Percentiles rank a stretch among this genome's conserved stretches.
Conservation (phyloP, 805 yeast species). For the Wickerhamomyces canadensis region DNA sequence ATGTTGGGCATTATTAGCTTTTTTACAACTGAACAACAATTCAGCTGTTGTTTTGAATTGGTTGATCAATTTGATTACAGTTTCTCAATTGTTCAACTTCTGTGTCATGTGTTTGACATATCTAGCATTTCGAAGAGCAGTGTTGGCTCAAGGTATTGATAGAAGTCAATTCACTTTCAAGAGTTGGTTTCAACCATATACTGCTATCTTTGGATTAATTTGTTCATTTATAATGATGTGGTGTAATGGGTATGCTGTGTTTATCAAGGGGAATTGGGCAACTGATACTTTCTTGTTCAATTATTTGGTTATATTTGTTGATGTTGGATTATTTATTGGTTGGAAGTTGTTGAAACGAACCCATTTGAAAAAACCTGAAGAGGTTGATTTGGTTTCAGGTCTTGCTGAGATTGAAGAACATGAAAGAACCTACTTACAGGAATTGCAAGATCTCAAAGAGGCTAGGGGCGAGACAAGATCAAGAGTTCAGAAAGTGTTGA, state of each 20-base stretch:
- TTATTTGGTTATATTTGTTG: conserved; percentile 66
- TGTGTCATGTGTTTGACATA: conserved; percentile 52
- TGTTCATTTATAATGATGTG: conserved; percentile 47
- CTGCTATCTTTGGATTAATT: conserved; percentile 42
- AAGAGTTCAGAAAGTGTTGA: conserved; percentile 15
- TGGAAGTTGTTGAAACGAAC: conserved; percentile 52
- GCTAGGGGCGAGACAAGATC: conserved; percentile 20
- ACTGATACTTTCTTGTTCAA: conserved; percentile 57
- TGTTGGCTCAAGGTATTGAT: conserved; percentile 45
- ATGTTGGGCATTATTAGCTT: conserved; percentile 59
- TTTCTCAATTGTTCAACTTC: conserved; percentile 62
- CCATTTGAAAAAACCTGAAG: conserved; percentile 37
- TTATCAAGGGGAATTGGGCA: conserved; percentile 62
- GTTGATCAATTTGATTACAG: conserved; percentile 68
- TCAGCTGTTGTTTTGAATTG: conserved; percentile 64
- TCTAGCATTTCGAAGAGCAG: conserved; percentile 56
- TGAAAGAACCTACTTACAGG: conserved; percentile 29
- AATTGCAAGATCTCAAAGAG: conserved; percentile 15
- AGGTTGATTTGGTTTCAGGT: conserved; percentile 51
- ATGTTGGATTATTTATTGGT: conserved; percentile 38
- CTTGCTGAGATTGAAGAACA: conserved; percentile 55
- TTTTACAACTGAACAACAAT: conserved; percentile 54
- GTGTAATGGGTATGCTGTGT: conserved; percentile 65
- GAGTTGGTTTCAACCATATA: conserved; percentile 57
- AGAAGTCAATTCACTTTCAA: conserved; percentile 41